These are phyloP conservation scores for Nicotiana knightiana DNA, from an alignment of 257 asterid genomes.

Conservation along the genomic window DNA sequence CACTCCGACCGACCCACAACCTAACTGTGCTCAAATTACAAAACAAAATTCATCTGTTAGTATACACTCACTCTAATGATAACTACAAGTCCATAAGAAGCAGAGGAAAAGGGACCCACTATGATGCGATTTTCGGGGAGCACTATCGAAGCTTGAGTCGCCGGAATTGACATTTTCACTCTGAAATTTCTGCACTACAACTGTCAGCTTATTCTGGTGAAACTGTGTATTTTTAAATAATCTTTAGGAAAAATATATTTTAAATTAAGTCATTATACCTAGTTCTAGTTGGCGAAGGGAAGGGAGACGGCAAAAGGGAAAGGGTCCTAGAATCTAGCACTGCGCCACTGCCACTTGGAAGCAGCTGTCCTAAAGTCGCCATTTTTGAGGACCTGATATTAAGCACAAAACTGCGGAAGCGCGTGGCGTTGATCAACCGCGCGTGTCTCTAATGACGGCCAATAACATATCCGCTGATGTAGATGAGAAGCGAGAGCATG, in stretches of 20 bases:
- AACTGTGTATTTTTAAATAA: too few species aligned
- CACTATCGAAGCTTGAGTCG: conserved; percentile 23
- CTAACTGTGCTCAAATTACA: conserved; percentile 46
- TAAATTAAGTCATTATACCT: neutral
- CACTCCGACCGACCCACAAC: conserved; percentile 55
- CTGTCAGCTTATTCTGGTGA: neutral
- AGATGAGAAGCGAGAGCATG: neutral
- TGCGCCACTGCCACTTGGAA: neutral
- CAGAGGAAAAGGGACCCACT: conserved; percentile 25
- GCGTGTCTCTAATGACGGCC: neutral
- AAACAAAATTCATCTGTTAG: neutral
- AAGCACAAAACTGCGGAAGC: neutral
- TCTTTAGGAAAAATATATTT: too few species aligned
- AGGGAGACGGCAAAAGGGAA: neutral
- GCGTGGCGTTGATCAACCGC: neutral
- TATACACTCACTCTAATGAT: neutral
- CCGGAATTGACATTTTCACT: conserved; percentile 37
- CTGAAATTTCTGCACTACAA: conserved; percentile 27
- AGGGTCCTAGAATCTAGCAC: neutral
- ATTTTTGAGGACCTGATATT: neutral
- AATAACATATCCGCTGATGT: neutral
- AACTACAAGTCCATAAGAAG: neutral
- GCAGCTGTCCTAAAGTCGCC: neutral
- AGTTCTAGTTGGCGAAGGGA: neutral
- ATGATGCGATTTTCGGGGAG: conserved; percentile 52